These are phyloP conservation scores for Apiotrichum montevideense DNA, from an alignment of 1,284 basidiomycete species.

Conservation along the genomic window DNA sequence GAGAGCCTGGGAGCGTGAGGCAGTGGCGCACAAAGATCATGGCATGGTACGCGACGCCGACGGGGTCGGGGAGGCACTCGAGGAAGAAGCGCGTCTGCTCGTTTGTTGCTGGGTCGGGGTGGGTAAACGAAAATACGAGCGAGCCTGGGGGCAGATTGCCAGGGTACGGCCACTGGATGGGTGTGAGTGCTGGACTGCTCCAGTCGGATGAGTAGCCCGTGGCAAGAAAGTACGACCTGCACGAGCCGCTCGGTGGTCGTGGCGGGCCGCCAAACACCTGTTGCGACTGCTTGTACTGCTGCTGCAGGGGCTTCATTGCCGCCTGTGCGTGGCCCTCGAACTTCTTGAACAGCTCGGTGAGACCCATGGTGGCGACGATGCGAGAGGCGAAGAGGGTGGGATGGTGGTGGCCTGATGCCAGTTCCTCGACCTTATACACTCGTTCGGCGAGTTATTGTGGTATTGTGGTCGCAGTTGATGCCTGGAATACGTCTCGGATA, in stretches of 20 bases:
- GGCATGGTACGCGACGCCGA: constrained; percentile 26
- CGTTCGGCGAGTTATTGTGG: too few relatives aligned
- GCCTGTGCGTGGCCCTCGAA: neutral
- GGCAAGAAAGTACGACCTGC: neutral
- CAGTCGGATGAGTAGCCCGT: neutral
- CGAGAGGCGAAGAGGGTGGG: too few relatives aligned
- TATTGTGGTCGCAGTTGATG: too few relatives aligned
- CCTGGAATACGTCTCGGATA: too few relatives aligned
- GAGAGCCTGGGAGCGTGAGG: constrained; percentile 4
- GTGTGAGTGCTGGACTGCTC: neutral
- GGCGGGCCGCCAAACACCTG: neutral
- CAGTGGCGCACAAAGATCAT: constrained; percentile 16
- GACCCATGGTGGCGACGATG: neutral
- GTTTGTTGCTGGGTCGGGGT: constrained; percentile 8
- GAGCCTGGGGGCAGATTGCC: neutral
- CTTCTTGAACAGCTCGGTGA: neutral
- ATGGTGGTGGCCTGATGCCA: too few relatives aligned
- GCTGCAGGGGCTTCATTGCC: neutral
- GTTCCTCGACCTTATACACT: too few relatives aligned
- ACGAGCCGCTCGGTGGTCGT: neutral
- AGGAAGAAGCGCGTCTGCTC: constrained; percentile 27
- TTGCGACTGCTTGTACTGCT: neutral
- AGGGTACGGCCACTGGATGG: constrained; percentile 1
- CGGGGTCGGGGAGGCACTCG: constrained; percentile 28
- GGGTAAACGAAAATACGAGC: constrained; percentile 5